These are phyloP conservation scores for Fraxinus xanthoxyloides DNA, from an alignment of 305 asterid genomes.

Conservation along the genomic window DNA sequence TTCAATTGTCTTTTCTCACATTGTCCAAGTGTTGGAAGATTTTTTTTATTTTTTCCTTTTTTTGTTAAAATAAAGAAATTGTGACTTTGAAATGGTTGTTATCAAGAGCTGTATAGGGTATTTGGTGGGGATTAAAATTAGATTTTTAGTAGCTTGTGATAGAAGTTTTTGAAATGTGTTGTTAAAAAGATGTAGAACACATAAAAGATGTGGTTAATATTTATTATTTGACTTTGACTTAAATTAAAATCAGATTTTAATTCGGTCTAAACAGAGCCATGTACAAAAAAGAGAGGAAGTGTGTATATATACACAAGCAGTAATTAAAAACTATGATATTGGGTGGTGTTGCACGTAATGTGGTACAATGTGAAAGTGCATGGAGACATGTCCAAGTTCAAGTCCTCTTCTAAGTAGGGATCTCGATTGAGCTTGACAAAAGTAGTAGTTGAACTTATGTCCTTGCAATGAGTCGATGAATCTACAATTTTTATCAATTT, in stretches of 20 bases:
- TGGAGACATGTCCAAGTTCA: neutral
- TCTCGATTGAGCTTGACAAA: neutral
- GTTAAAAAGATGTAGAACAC: too few relatives aligned
- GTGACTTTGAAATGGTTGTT: neutral
- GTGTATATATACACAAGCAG: neutral
- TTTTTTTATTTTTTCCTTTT: neutral
- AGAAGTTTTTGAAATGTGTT: too few relatives aligned
- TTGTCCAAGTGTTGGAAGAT: slow-evolving; percentile 1
- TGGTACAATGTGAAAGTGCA: neutral
- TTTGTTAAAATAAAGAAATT: neutral
- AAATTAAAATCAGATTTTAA: too few relatives aligned
- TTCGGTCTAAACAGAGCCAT: too few relatives aligned
- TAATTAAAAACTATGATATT: neutral
- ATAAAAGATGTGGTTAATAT: too few relatives aligned
- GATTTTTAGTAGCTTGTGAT: too few relatives aligned
- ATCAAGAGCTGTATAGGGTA: too few relatives aligned
- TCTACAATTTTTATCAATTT: neutral
- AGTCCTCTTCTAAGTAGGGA: neutral
- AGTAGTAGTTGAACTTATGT: neutral
- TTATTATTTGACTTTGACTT: too few relatives aligned
- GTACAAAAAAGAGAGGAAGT: neutral
- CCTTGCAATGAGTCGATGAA: neutral
- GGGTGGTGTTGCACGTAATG: neutral
- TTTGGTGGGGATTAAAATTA: too few relatives aligned
- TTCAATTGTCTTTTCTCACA: slow-evolving; percentile 23